Evolutionary conservation across 163 green algal genomes (phyloP).

Genomic region (Chlorella variabilis): DNA sequence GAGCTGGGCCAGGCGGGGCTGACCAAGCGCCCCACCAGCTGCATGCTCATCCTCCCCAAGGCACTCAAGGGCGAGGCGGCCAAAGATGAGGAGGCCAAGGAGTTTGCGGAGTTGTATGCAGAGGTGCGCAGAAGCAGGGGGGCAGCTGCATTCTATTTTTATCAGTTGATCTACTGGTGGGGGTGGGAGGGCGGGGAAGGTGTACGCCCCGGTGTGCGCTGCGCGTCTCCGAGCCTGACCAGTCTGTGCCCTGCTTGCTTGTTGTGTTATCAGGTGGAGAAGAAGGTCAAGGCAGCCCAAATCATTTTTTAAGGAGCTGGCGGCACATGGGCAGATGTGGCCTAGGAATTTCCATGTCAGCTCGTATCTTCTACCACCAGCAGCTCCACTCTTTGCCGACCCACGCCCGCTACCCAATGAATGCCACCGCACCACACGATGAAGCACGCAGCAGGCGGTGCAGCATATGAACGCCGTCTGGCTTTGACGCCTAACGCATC

Average conservation of each 20-base stretch:
- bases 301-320: slow-evolving; percentile 36
- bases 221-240: no score
- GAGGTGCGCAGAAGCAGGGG: slow-evolving; percentile 47
- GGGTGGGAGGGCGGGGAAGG: no score
- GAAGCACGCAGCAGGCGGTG: background rate
- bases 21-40: slow-evolving; percentile 97
- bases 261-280: slow-evolving; percentile 35
- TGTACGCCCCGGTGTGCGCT: no score
- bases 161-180: no score
- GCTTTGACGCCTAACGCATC: no score
- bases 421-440: background rate
- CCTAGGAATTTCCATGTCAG: no score
- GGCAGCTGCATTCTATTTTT: no score
- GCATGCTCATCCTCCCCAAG: slow-evolving; percentile 94
- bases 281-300: slow-evolving; percentile 43
- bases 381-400: background rate
- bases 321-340: background rate
- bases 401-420: background rate
- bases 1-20: slow-evolving; percentile 69
- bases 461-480: no score
- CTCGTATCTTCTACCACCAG: background rate
- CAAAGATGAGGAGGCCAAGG: slow-evolving; percentile 66
- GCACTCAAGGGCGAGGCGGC: slow-evolving; percentile 69
- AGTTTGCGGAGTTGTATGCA: slow-evolving; percentile 63
- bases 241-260: no score